These are phyloP conservation scores for Paraphaeosphaeria sporulosa DNA, from an alignment of 2,329 filamentous ascomycete genomes.

Conservation along the genomic window DNA sequence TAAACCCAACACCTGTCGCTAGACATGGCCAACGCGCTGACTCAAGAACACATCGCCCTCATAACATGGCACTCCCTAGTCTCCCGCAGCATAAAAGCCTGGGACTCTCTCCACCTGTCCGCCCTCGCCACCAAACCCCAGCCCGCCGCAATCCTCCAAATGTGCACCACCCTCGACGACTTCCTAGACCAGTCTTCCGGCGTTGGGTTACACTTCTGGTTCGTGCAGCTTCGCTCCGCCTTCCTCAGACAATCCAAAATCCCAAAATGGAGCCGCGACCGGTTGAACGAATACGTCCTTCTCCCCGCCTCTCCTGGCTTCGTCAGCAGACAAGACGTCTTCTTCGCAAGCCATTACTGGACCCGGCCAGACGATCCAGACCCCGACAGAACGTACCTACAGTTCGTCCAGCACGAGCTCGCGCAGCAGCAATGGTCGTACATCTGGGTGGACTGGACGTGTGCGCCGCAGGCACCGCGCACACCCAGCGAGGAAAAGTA, in stretches of 20 bases:
- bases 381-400: constrained; percentile 15
- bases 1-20: not conserved
- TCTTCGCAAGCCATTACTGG: constrained; percentile 40
- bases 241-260: constrained; percentile 22
- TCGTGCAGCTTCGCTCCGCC: constrained; percentile 23
- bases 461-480: constrained; percentile 33
- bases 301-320: constrained; percentile 27
- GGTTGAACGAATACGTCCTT: constrained; percentile 31
- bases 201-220: constrained; percentile 14
- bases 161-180: not conserved
- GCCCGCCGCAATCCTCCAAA: not conserved
- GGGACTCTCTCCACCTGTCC: constrained; percentile 12
- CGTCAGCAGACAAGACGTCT: constrained; percentile 26
- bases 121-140: not conserved
- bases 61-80: constrained; percentile 21
- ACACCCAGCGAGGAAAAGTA: constrained; percentile 24
- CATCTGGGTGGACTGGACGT: constrained; percentile 39
- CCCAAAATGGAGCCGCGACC: constrained; percentile 20
- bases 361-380: constrained; percentile 29
- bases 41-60: not conserved
- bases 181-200: not conserved
- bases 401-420: constrained; percentile 25
- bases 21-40: not conserved
- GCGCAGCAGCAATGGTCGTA: constrained; percentile 29
- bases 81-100: constrained; percentile 20